Percentiles rank a stretch among this genome's conserved stretches.
Evolutionary conservation across 495 filamentous ascomycete genomes (phyloP).

Genomic region (Tetracladium setigerum): DNA sequence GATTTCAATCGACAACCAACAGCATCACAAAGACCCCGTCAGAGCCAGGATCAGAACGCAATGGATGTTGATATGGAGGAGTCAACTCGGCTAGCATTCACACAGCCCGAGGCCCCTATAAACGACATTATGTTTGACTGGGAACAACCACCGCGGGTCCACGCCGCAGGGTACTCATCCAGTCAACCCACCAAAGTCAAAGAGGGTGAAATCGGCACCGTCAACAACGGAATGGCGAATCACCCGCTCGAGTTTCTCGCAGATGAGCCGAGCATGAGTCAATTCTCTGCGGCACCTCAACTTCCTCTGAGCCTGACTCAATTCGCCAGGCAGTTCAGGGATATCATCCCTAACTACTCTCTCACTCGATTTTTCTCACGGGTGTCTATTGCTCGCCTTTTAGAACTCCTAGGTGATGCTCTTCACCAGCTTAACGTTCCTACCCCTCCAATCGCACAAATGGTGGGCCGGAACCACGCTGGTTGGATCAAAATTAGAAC

Average conservation of each 20-base stretch:
- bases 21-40: constrained; percentile 30
- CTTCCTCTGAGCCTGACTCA: constrained; percentile 79
- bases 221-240: constrained; percentile 8
- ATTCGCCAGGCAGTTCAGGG: constrained; percentile 75
- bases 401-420: constrained; percentile 71
- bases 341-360: constrained; percentile 72
- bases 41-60: constrained; percentile 44
- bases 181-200: constrained; percentile 35
- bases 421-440: constrained; percentile 78
- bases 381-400: constrained; percentile 66
- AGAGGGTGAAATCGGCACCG: constrained; percentile 9
- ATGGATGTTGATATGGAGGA: constrained; percentile 34
- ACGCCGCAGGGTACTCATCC: constrained; percentile 20
- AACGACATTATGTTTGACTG: constrained; percentile 45
- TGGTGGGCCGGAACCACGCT: constrained; percentile 34
- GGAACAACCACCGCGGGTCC: constrained; percentile 33
- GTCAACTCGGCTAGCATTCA: constrained; percentile 46
- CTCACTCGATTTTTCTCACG: constrained; percentile 89
- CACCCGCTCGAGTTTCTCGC: constrained; percentile 53
- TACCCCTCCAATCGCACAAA: constrained; percentile 40
- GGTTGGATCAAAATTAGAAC: constrained; percentile 62
- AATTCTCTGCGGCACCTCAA: constrained; percentile 78
- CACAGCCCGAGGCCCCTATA: constrained; percentile 63
- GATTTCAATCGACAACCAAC: constrained; percentile 70
- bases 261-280: constrained; percentile 85